Base-by-base conservation (phyloP, 2,329 filamentous ascomycete genomes). In the Parafenestella ontariensis region DNA sequence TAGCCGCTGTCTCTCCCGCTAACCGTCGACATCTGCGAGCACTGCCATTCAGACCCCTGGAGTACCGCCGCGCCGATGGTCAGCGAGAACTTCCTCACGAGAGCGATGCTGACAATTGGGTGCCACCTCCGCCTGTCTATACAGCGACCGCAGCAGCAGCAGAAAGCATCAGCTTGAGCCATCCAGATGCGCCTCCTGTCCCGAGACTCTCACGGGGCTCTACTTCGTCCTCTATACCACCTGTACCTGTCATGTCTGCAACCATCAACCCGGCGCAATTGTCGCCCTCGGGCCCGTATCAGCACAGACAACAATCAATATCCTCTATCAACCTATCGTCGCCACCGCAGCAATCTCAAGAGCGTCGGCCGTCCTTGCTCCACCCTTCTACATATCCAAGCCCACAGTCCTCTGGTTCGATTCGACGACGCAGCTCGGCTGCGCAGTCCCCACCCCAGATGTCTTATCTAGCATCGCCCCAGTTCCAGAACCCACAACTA, bases 31-130 rank as follows among this genome's bases (percentile, higher is more conserved):
- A 89, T 43, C 82, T 91, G 61, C 86, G 75, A n/a, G 72, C 76
- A 24, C 86, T 61, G 78, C 82, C 44, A 78, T 85, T 36, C 76
- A 83, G 48, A 78, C 83, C 62, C 77, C 80, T 64, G 78, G 85
- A 87, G 62, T 90, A 89, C 69, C 84, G 87, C 40, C 84, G 88
- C 41, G 88, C 89, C 13, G 88, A 91, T 73, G 87, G 88, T 6
- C 82, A 87, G 37, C 81, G 85, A 37, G 89, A 93, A 66, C 83
- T 92, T 63, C 91, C 91, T 3, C 90, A 95, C 72, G 91, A 95
- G 74, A 94, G 90, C 59, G 91, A 95, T 71, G 90, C 91, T 3
- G 91, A 95, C 66, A 91, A 93, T 65, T 96, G 91, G 91, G 89
- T 92, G 4, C 90, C 91, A 5, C 91, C 91, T 5, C 91, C 91